Conservation (phyloP, 139 green algal species). For the Micractinium conductrix region DNA sequence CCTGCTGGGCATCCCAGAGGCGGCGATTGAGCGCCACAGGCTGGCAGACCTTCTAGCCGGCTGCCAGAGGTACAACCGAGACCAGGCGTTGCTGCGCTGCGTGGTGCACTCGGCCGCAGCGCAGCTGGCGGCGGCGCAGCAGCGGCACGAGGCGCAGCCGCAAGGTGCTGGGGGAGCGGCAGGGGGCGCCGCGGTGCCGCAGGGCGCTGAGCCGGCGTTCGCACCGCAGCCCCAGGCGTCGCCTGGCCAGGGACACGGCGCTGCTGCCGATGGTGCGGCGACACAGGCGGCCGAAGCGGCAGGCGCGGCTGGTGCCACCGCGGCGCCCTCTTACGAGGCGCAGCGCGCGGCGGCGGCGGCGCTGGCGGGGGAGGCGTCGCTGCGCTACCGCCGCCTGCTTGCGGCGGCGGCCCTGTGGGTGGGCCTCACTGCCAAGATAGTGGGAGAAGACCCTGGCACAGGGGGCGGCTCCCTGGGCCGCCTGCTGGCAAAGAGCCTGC, state of each 20-base stretch:
- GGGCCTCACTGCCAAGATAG: not conserved
- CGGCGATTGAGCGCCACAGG: not conserved
- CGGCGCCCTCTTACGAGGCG: not conserved
- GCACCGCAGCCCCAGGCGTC: not conserved
- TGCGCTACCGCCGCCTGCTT: constrained; percentile 5
- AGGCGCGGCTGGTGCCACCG: not conserved
- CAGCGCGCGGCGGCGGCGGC: not conserved
- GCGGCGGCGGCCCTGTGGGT: constrained; percentile 7
- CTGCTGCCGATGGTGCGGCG: not conserved
- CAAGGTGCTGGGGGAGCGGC: too few species aligned
- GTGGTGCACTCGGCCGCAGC: not conserved
- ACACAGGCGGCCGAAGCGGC: not conserved
- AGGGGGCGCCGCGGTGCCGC: not conserved
- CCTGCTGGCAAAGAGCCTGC: constrained; percentile 6
- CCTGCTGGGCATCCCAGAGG: constrained; percentile 26
- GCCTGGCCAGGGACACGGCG: too few species aligned
- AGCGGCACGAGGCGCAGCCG: not conserved
- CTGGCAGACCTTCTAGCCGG: not conserved
- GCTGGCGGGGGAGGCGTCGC: not conserved
- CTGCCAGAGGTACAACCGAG: constrained; percentile 1
- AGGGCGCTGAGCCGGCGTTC: not conserved
- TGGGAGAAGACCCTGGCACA: not conserved
- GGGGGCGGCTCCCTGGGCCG: not conserved
- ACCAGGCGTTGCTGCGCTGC: not conserved
- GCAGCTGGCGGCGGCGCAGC: not conserved